Conservation (phyloP, 768 basidiomycete genomes). For the Boletus rubescentipes region DNA sequence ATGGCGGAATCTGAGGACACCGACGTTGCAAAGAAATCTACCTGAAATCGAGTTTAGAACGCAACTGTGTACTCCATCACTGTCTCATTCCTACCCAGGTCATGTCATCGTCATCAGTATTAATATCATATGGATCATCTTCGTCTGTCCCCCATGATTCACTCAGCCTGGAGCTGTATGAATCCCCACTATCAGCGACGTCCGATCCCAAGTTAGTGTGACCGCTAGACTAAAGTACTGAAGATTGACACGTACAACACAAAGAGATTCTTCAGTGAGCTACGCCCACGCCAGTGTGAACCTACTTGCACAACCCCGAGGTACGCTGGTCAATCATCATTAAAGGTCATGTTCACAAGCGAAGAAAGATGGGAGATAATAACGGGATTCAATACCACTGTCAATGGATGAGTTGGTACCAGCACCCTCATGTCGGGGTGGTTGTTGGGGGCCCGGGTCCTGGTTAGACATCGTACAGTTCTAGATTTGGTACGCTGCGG, state of each 20-base stretch:
- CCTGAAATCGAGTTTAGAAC: neutral
- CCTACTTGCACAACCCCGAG: neutral
- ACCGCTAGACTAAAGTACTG: neutral
- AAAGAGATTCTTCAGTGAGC: slow-evolving; percentile 4
- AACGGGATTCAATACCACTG: neutral
- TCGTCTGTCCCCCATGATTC: neutral
- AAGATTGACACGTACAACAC: slow-evolving; percentile 6
- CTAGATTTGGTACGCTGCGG: neutral
- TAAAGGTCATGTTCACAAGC: neutral
- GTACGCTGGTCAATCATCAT: neutral
- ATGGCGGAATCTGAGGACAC: neutral
- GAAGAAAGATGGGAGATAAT: neutral
- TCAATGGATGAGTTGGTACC: neutral
- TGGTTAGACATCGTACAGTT: neutral
- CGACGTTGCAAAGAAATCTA: slow-evolving; percentile 7
- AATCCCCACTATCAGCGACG: slow-evolving; percentile 6
- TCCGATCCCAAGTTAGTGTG: neutral
- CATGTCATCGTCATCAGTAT: neutral
- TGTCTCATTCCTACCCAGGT: slow-evolving; percentile 7
- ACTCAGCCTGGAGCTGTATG: slow-evolving; percentile 11
- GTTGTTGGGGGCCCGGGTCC: neutral
- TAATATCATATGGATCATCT: neutral
- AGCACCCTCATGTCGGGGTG: neutral
- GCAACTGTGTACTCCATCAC: neutral
- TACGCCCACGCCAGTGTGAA: neutral